Evolutionary conservation across 441 rosid species (phyloP), one percentile per base, ranked within the genome.

Genomic region (Raphanus hybrid): DNA sequence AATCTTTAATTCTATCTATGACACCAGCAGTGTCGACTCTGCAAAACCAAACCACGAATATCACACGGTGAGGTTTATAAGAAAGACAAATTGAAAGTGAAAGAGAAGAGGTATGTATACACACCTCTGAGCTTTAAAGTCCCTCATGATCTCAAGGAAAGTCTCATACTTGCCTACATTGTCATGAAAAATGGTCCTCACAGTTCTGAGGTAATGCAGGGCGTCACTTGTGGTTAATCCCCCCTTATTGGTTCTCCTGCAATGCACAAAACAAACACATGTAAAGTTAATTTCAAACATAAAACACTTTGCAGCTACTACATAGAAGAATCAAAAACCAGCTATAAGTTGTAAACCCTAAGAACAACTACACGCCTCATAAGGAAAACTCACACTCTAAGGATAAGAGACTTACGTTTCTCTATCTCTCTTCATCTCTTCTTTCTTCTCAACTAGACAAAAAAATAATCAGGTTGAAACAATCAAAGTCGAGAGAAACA

Each of bases 131-230:
- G 97, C 95, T 86, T 90, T 92, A 78, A 94, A 94, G 82, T 91
- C 98, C 81, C 89, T 96, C 98, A 96, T 94, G 69, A 96, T 87
- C 82, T 90, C 91, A 72, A 94, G 97, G 76, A 96, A 96, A 23
- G 88, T 89, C 18, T 91, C 95, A 65, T 94, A 96, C 68, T 88
- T 94, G 50, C 89, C 98, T 78, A 85, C 84, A 45, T 91, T 87
- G 66, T 96, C 97, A 58, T 85, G 94, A 84, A 96, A 96, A 71
- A 88, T 92, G 60, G 90, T 94, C 79, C 86, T 92, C 55, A 96
- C 98, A 6, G 92, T 90, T 82, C 90, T 92, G 67, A 96, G 94
- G 87, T 96, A 96, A 2, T 90, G 81, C 76, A 92, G 79, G 54
- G 98, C 99, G 84, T 96, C 98, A 54, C 73, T 85, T 54, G 94